phyloP scores from a whole-genome alignment of 352 stramenopile genomes.

The Pythium guiyangense region DNA sequence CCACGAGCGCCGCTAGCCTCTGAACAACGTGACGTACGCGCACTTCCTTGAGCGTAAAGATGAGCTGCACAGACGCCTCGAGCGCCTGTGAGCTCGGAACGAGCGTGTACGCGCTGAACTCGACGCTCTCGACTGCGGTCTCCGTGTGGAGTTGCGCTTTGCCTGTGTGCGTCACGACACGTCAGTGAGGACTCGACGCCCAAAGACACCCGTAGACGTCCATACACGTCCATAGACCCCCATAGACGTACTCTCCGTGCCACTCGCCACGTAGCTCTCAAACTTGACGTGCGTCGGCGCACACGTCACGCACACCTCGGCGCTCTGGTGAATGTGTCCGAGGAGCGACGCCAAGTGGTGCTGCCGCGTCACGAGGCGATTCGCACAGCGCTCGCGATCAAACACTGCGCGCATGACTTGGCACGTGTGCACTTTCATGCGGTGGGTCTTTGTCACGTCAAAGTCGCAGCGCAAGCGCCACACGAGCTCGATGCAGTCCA shows the following conservation, averaged over 20 bases:
- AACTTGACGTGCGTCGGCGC: conserved; percentile 63
- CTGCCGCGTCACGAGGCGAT: conserved; percentile 52
- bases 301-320: conserved; percentile 71
- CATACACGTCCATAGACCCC: too few species aligned
- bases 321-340: conserved; percentile 78
- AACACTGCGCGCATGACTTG: conserved; percentile 83
- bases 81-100: conserved; percentile 24
- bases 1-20: not conserved
- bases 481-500: conserved; percentile 60
- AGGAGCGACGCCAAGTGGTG: conserved; percentile 74
- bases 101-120: conserved; percentile 75
- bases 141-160: conserved; percentile 82
- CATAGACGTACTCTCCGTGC: conserved; percentile 35
- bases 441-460: conserved; percentile 87
- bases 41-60: conserved; percentile 83
- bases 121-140: conserved; percentile 68
- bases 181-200: too few species aligned
- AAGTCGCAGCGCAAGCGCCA: conserved; percentile 77
- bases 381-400: conserved; percentile 48
- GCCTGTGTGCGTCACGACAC: conserved; percentile 10
- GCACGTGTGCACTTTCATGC: conserved; percentile 74
- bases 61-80: conserved; percentile 64
- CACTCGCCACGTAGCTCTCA: conserved; percentile 68
- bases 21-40: conserved; percentile 22
- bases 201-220: not conserved